A percentile compares a stretch with the other conserved stretches of the same genome.
phyloP scores from a whole-genome alignment of 208 protist genomes.

The Novymonas esmeraldas region DNA sequence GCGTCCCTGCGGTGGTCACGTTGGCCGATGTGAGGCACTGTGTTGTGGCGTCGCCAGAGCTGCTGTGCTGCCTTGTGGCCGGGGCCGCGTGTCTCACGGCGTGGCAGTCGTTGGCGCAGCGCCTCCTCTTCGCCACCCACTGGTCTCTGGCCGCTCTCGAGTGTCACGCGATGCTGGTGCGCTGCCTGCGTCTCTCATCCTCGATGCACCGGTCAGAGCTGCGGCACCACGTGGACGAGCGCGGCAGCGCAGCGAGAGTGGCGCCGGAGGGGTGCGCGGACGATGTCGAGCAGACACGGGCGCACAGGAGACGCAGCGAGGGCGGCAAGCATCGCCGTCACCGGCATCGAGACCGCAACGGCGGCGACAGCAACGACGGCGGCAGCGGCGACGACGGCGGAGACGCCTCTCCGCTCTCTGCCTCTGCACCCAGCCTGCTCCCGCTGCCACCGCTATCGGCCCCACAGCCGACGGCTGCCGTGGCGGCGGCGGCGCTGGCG shows the following conservation, averaged over 20 bases:
- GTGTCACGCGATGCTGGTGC: slow-evolving; percentile 20
- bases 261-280: neutral
- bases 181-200: slow-evolving; percentile 8
- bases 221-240: slow-evolving; percentile 5
- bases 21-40: neutral
- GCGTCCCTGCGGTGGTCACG: neutral
- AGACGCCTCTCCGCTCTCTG: neutral
- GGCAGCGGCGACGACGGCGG: neutral
- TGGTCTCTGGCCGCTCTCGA: slow-evolving; percentile 14
- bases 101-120: slow-evolving; percentile 21
- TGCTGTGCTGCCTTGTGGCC: slow-evolving; percentile 20
- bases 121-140: slow-evolving; percentile 18
- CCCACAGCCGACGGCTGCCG: slow-evolving; percentile 6
- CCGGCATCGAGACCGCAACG: neutral
- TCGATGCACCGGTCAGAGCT: slow-evolving; percentile 11
- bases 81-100: slow-evolving; percentile 12
- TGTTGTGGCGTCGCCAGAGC: slow-evolving; percentile 22
- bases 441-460: neutral
- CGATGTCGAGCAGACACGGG: neutral
- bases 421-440: no score
- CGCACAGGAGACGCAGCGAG: slow-evolving; percentile 14
- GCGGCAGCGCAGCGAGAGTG: no score
- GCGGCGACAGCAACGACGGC: neutral
- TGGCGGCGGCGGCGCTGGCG: slow-evolving; percentile 4
- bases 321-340: no score